Conservation (phyloP, 23 red algal genomes). For the Gracilariopsis chorda region DNA sequence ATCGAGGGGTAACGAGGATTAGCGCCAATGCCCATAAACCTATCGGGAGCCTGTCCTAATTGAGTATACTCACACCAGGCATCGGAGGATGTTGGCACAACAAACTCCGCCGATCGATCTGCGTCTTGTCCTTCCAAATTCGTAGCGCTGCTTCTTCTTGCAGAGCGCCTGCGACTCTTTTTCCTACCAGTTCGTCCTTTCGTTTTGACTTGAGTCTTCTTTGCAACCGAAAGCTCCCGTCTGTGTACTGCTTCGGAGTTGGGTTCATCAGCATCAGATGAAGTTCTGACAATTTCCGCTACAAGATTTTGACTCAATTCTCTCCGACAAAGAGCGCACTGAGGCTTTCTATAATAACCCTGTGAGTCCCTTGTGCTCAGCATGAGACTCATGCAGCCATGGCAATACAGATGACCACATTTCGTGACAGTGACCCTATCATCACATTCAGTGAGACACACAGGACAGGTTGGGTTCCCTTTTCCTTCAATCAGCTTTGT, state of each 20-base stretch:
- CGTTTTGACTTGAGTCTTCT: not conserved
- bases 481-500: conserved; percentile 61
- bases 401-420: conserved; percentile 54
- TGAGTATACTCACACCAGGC: conserved; percentile 34
- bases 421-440: conserved; percentile 48
- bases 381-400: conserved; percentile 40
- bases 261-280: not conserved
- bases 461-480: conserved; percentile 35
- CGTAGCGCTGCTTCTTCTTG: not conserved
- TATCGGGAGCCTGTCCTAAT: conserved; percentile 8
- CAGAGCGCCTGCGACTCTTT: not conserved
- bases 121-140: not conserved
- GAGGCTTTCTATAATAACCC: not conserved
- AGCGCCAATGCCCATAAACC: not conserved
- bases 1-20: conserved; percentile 18
- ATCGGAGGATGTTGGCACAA: conserved; percentile 28
- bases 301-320: conserved; percentile 12
- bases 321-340: conserved; percentile 49
- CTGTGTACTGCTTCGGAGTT: not conserved
- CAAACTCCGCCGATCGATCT: not conserved
- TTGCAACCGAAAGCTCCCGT: not conserved
- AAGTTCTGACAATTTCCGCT: conserved; percentile 9
- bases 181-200: not conserved
- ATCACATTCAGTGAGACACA: conserved; percentile 34
- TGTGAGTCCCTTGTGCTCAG: conserved; percentile 20